Conservation (phyloP, 352 stramenopile genomes). For the Pythium brachiatum region DNA sequence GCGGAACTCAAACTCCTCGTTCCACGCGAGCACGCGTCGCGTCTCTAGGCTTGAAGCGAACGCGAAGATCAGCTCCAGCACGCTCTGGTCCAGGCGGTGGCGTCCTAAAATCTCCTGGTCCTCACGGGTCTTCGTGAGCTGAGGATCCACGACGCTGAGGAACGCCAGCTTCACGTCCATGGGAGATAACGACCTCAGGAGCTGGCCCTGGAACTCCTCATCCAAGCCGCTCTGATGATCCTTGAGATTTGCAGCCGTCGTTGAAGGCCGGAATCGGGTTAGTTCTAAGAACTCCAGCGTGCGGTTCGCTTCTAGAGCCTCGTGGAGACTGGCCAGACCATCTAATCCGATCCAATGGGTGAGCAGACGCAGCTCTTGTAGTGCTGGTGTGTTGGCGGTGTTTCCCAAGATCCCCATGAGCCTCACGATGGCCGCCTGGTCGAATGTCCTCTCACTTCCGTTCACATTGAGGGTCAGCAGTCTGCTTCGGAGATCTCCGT, state of each 20-base stretch:
- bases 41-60: background rate
- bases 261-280: background rate
- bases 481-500: background rate
- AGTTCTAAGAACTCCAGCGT: background rate
- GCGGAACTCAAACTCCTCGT: too few species aligned
- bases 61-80: background rate
- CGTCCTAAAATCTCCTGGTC: background rate
- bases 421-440: too few species aligned
- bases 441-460: too few species aligned
- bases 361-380: too few species aligned
- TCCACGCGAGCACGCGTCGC: background rate
- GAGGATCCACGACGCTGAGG: background rate
- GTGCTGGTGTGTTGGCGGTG: too few species aligned
- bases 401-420: too few species aligned
- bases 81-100: background rate
- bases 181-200: background rate
- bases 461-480: constrained; percentile 1
- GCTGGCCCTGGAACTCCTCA: constrained; percentile 5
- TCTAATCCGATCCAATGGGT: too few species aligned
- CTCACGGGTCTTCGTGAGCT: too few species aligned
- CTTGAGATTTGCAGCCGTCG: background rate
- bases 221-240: background rate
- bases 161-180: constrained; percentile 5
- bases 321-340: too few species aligned
- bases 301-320: too few species aligned